Evolutionary conservation across 2,329 filamentous ascomycete species (phyloP).

Genomic region (Aspergillus udagawae): DNA sequence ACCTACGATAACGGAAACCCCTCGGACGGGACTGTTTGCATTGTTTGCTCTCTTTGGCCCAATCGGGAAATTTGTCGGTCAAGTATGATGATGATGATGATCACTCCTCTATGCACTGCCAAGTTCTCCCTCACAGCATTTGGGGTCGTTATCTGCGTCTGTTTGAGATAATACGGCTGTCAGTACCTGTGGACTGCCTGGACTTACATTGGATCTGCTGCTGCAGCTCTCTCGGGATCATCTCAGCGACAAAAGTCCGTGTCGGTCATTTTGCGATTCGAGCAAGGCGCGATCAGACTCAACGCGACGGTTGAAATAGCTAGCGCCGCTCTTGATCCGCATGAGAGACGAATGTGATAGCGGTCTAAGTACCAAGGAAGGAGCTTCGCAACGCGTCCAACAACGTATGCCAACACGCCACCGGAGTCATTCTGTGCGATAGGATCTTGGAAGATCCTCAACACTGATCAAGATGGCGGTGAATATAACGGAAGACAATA

Average conservation of each 20-base stretch:
- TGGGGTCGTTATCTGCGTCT: neutral
- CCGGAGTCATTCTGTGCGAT: slow-evolving; percentile 3
- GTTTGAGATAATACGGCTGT: neutral
- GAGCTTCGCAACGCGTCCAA: neutral
- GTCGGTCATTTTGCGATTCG: neutral
- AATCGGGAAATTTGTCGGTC: slow-evolving; percentile 14
- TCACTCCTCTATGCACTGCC: neutral
- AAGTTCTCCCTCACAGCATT: neutral
- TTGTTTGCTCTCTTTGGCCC: slow-evolving; percentile 19
- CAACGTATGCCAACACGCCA: neutral
- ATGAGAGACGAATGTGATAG: neutral
- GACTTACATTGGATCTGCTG: neutral
- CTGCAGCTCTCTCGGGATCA: neutral
- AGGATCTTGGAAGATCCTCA: neutral
- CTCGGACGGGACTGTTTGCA: slow-evolving; percentile 11
- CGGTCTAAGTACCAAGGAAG: neutral
- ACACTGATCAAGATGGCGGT: slow-evolving; percentile 25
- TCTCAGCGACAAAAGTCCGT: neutral
- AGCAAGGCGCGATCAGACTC: neutral
- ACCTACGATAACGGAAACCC: neutral
- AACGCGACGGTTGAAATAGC: neutral
- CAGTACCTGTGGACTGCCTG: neutral
- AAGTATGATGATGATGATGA: neutral
- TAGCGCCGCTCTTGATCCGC: neutral
- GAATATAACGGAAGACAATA: slow-evolving; percentile 34